Evolutionary conservation across 371 early-diverging fungal species (phyloP).

Genomic region (Lichtheimia ornata): DNA sequence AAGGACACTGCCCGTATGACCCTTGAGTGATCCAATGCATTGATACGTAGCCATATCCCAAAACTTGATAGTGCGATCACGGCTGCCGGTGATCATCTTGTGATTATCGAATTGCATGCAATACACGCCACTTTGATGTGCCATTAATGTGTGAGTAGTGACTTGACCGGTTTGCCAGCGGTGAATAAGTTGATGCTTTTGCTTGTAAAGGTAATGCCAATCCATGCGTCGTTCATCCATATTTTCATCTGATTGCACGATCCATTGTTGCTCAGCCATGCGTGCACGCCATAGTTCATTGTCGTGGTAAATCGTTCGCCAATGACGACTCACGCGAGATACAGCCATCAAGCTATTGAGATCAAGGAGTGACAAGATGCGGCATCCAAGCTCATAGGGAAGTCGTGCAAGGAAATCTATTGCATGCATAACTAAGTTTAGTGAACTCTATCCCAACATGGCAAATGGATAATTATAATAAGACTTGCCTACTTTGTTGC

Average conservation of each 20-base stretch:
- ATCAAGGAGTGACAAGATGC: slow-evolving; percentile 19
- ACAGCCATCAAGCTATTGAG: slow-evolving; percentile 4
- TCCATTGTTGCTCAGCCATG: slow-evolving; percentile 17
- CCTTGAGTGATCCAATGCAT: slow-evolving; percentile 71
- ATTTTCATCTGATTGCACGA: slow-evolving; percentile 2
- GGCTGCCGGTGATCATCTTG: slow-evolving; percentile 88
- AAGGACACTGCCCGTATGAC: slow-evolving; percentile 89
- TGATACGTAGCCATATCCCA: slow-evolving; percentile 71
- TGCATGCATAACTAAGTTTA: too few relatives aligned
- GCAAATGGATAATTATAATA: too few relatives aligned
- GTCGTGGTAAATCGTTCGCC: slow-evolving; percentile 13
- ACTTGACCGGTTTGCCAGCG: slow-evolving; percentile 20
- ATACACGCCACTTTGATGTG: slow-evolving; percentile 93
- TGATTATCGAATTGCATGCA: slow-evolving; percentile 88
- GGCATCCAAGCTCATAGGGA: slow-evolving; percentile 22
- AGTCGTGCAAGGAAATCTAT: slow-evolving; percentile 18
- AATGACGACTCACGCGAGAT: slow-evolving; percentile 11
- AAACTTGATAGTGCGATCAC: slow-evolving; percentile 86
- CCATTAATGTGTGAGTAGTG: slow-evolving; percentile 34
- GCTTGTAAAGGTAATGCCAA: slow-evolving; percentile 38
- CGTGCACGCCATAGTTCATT: slow-evolving; percentile 20
- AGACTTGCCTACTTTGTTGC: background rate
- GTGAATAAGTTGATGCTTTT: slow-evolving; percentile 22
- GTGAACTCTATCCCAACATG: too few relatives aligned
- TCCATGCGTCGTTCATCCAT: slow-evolving; percentile 17